These are phyloP conservation scores for Jasminum sambac DNA, from an alignment of 257 asterid genomes.

Conservation along the genomic window DNA sequence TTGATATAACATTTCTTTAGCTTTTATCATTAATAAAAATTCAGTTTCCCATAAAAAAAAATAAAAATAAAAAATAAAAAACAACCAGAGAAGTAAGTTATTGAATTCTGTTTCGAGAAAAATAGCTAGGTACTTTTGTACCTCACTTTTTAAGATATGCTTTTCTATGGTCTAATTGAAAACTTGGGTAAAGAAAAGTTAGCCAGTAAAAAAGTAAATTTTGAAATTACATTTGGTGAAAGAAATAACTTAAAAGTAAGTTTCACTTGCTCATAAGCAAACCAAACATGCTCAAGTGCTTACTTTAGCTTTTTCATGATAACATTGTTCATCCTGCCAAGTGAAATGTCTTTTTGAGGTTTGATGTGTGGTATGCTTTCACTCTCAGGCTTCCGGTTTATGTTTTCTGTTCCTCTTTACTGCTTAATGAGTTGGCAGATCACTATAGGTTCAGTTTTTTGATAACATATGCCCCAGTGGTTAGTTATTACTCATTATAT, in stretches of 20 bases:
- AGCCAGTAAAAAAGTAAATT: not conserved
- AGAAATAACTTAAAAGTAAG: not conserved
- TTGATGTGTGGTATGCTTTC: not conserved
- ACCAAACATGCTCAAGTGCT: not conserved
- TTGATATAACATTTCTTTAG: no score
- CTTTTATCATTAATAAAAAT: no score
- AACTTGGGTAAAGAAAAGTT: not conserved
- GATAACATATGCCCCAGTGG: not conserved
- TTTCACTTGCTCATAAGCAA: not conserved
- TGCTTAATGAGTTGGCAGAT: not conserved
- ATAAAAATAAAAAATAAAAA: no score
- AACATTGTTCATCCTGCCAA: constrained; percentile 65
- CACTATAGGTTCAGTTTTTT: not conserved
- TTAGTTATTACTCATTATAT: not conserved
- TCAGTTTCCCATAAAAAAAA: no score
- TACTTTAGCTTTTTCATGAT: constrained; percentile 42
- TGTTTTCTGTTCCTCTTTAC: not conserved
- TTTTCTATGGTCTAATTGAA: not conserved
- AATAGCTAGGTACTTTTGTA: not conserved
- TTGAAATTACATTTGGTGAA: not conserved
- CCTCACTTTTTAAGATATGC: not conserved
- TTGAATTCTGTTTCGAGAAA: not conserved
- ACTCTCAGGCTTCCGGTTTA: not conserved
- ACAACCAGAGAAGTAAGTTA: not conserved
- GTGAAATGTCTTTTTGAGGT: constrained; percentile 44